A percentile compares a stretch with the other conserved stretches of the same genome.
These are phyloP conservation scores for Acanthamoeba healyi DNA, from an alignment of 208 protist species.

Conservation along the genomic window DNA sequence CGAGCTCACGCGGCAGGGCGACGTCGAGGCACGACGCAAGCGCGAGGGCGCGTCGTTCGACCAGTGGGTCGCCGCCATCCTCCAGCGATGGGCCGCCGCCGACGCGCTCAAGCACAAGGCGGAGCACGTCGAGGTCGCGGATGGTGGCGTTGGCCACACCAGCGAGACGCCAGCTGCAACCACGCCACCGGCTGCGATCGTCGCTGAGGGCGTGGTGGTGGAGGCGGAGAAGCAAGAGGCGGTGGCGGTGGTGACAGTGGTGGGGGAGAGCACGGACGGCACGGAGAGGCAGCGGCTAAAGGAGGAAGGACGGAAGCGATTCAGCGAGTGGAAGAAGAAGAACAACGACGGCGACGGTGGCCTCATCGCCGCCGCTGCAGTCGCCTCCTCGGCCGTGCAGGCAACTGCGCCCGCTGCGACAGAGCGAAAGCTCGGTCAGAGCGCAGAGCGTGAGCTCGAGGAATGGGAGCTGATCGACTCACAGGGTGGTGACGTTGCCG, in stretches of 20 bases:
- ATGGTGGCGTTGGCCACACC: neutral
- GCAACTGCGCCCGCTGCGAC: neutral
- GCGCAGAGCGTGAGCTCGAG: neutral
- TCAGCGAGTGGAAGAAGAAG: conserved; percentile 50
- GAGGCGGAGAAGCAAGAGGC: neutral
- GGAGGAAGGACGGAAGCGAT: conserved; percentile 64
- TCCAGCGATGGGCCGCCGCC: conserved; percentile 14
- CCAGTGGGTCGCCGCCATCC: conserved; percentile 29
- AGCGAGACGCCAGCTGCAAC: too few species aligned
- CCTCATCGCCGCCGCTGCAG: neutral
- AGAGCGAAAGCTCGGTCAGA: neutral
- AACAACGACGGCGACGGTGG: neutral
- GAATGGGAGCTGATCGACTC: conserved; percentile 13
- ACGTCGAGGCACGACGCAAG: neutral
- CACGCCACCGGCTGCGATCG: neutral
- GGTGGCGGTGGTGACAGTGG: too few species aligned
- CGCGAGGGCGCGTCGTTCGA: neutral
- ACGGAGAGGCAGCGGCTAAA: conserved; percentile 27
- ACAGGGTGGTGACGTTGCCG: neutral
- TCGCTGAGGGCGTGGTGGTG: too few species aligned
- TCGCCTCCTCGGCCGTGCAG: neutral
- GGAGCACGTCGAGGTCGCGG: neutral
- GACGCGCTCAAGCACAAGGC: neutral
- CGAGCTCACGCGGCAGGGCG: neutral
- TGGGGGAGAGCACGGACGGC: neutral